Evolutionary conservation across 2,329 filamentous ascomycete species (phyloP).

Genomic region (Aspergillus tubingensis): DNA sequence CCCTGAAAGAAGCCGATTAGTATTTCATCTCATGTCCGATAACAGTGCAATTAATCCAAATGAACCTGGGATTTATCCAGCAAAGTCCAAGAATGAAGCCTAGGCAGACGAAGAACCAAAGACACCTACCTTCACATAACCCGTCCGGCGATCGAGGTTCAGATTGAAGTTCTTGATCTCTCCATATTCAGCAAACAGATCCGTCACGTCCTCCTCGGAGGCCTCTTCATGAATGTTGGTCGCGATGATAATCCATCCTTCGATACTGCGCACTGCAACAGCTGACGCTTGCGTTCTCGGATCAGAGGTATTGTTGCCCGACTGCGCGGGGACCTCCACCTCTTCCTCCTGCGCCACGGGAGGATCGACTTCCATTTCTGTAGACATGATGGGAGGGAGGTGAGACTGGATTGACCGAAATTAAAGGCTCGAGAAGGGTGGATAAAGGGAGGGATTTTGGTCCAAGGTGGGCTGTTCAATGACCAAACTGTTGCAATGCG

Average conservation of each 20-base stretch:
- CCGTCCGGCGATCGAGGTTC: slow-evolving; percentile 66
- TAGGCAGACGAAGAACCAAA: background rate
- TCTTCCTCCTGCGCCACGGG: slow-evolving; percentile 39
- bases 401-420: background rate
- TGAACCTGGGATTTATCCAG: background rate
- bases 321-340: slow-evolving; percentile 29
- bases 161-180: slow-evolving; percentile 69
- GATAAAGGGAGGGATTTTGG: background rate
- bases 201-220: slow-evolving; percentile 66
- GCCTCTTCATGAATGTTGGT: slow-evolving; percentile 71
- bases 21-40: background rate
- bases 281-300: slow-evolving; percentile 48
- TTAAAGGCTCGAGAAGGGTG: background rate
- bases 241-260: slow-evolving; percentile 69
- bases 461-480: background rate
- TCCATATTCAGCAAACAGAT: slow-evolving; percentile 66
- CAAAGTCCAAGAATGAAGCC: background rate
- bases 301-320: slow-evolving; percentile 38
- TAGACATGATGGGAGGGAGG: slow-evolving; percentile 36
- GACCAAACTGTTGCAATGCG: background rate
- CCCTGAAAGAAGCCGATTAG: slow-evolving; percentile 49
- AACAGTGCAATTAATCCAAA: too few species aligned
- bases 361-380: slow-evolving; percentile 50
- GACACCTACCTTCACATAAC: slow-evolving; percentile 64
- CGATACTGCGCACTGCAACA: slow-evolving; percentile 66